Percentiles rank a stretch among this genome's conserved stretches.
These are phyloP conservation scores for Skeletonema marinoi DNA, from an alignment of 108 stramenopile genomes.

Conservation along the genomic window DNA sequence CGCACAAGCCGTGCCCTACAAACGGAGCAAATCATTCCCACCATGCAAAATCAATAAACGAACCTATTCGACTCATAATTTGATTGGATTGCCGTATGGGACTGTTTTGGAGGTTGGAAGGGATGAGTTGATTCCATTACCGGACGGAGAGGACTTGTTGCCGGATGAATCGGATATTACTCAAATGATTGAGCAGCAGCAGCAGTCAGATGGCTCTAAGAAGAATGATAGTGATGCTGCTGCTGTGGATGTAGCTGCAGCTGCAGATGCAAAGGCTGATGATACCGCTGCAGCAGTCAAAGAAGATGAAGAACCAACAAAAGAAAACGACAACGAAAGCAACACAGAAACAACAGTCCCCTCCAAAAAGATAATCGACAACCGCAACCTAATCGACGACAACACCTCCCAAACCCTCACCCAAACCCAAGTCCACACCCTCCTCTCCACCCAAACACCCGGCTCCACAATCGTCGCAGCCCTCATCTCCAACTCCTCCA, in stretches of 20 bases:
- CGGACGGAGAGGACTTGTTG: conserved; percentile 67
- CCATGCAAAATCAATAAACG: conserved; percentile 84
- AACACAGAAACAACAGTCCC: too few species aligned
- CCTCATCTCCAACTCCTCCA: conserved; percentile 79
- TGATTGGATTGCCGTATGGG: conserved; percentile 81
- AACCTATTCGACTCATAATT: conserved; percentile 60
- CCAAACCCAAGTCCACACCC: conserved; percentile 36
- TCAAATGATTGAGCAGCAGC: too few species aligned
- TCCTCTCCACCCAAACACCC: conserved; percentile 43
- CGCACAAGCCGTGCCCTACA: conserved; percentile 57
- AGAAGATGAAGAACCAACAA: not conserved
- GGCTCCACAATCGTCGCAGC: conserved; percentile 73
- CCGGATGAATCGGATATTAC: conserved; percentile 22
- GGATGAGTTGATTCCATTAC: conserved; percentile 52
- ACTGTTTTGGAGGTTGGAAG: conserved; percentile 73
- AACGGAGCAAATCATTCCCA: conserved; percentile 41
- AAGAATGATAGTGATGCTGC: conserved; percentile 1
- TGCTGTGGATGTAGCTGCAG: conserved; percentile 2
- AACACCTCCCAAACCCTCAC: conserved; percentile 73
- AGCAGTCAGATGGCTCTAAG: too few species aligned
- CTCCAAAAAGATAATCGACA: conserved; percentile 57
- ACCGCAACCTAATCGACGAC: conserved; percentile 77
- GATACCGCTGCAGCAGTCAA: conserved; percentile 1
- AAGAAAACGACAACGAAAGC: not conserved
- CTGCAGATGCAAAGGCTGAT: not conserved